These are phyloP conservation scores for Colletotrichum godetiae DNA, from an alignment of 2,329 filamentous ascomycete species.

Conservation along the genomic window DNA sequence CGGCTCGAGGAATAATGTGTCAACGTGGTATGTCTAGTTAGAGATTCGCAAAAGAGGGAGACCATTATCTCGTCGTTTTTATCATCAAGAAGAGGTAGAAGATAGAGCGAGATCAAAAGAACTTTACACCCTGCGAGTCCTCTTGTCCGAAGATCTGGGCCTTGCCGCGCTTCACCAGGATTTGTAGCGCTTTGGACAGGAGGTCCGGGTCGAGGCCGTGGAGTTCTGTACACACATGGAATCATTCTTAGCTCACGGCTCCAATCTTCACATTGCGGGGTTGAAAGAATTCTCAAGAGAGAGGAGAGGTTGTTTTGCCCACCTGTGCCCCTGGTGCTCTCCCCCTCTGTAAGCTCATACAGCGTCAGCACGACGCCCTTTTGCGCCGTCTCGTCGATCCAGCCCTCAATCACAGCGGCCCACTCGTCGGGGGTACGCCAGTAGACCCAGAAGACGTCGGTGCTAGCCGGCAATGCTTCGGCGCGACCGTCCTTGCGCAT, in stretches of 20 bases:
- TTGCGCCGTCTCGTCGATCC: slow-evolving; percentile 90
- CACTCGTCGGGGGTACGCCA: slow-evolving; percentile 93
- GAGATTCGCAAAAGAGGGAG: background rate
- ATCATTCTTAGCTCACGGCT: slow-evolving; percentile 37
- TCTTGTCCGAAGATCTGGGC: slow-evolving; percentile 94
- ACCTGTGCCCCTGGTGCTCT: slow-evolving; percentile 78
- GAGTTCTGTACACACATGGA: slow-evolving; percentile 71
- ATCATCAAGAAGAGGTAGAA: background rate
- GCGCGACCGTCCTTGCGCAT: slow-evolving; percentile 70
- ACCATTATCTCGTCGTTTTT: background rate
- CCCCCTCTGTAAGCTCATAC: slow-evolving; percentile 92
- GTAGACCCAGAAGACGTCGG: slow-evolving; percentile 77
- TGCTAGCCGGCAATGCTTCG: slow-evolving; percentile 70
- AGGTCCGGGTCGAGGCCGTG: slow-evolving; percentile 89
- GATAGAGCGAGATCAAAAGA: slow-evolving; percentile 73
- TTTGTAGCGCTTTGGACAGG: slow-evolving; percentile 80
- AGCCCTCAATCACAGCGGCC: slow-evolving; percentile 81
- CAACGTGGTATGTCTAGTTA: slow-evolving; percentile 15
- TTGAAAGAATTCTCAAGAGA: too few species aligned
- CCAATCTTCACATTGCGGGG: background rate
- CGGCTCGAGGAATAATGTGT: slow-evolving; percentile 16
- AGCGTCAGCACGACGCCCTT: slow-evolving; percentile 90
- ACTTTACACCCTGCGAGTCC: slow-evolving; percentile 93
- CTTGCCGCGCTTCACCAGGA: slow-evolving; percentile 89
- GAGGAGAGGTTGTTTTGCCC: slow-evolving; percentile 40